A percentile compares a stretch with the other conserved stretches of the same genome.
Conservation (phyloP, 2,329 filamentous ascomycete genomes). For the Diaporthe sp. region DNA sequence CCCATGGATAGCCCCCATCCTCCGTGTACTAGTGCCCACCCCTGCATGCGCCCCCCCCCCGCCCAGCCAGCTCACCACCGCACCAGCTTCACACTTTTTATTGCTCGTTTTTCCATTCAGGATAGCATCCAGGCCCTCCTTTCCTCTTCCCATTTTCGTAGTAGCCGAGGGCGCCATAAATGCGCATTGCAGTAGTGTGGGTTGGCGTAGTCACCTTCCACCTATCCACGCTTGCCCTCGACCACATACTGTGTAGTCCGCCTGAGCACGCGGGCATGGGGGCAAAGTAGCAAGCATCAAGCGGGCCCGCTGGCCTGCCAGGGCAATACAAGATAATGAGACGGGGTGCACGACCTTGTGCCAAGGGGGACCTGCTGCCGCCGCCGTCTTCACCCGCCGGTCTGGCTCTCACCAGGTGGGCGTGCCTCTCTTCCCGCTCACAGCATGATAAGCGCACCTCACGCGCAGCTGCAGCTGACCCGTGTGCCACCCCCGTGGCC, state of each 20-base stretch:
- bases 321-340: neutral
- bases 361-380: neutral
- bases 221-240: neutral
- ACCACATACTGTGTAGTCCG: neutral
- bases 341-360: neutral
- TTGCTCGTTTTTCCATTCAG: neutral
- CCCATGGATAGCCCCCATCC: slow-evolving; percentile 10
- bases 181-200: slow-evolving; percentile 7
- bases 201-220: slow-evolving; percentile 1
- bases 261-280: slow-evolving; percentile 12
- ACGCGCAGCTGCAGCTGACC: slow-evolving; percentile 28
- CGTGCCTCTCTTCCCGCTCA: neutral
- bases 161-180: slow-evolving; percentile 6
- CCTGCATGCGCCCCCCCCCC: slow-evolving; percentile 9
- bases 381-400: neutral
- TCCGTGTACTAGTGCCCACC: neutral
- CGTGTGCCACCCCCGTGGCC: slow-evolving; percentile 21
- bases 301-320: neutral
- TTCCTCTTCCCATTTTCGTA: neutral
- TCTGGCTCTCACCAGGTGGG: neutral
- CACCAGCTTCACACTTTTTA: neutral
- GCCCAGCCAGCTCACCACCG: slow-evolving; percentile 1
- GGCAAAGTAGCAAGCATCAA: neutral
- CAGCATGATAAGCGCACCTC: neutral
- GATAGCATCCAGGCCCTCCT: neutral